phyloP scores from a whole-genome alignment of 2,329 filamentous ascomycete genomes.

The Ceratocystis papillata region DNA sequence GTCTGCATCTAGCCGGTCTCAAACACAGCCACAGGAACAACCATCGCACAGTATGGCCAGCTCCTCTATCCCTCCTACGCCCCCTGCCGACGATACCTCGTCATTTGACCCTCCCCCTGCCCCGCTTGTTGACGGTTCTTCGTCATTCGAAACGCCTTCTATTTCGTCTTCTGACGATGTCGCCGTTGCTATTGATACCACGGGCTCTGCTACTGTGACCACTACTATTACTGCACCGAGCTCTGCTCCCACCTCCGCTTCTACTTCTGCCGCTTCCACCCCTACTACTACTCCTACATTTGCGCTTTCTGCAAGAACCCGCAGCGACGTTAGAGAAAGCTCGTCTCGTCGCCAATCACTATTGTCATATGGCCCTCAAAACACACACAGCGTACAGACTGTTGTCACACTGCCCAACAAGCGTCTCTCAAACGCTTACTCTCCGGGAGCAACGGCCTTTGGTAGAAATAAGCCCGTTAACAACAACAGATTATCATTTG shows the following conservation, averaged over 20 bases:
- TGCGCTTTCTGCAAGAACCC: not conserved
- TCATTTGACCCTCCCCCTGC: constrained; percentile 35
- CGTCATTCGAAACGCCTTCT: constrained; percentile 36
- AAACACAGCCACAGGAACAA: not conserved
- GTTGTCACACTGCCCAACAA: constrained; percentile 33
- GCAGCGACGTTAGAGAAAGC: constrained; percentile 3
- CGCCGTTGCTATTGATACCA: not conserved
- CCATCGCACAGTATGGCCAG: not conserved
- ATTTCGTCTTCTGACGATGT: constrained; percentile 4
- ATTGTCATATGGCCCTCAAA: constrained; percentile 34
- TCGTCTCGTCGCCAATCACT: constrained; percentile 23
- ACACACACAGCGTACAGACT: constrained; percentile 38
- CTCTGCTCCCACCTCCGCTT: constrained; percentile 1
- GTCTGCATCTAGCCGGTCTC: constrained; percentile 12
- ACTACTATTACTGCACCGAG: not conserved
- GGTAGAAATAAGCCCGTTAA: constrained; percentile 27
- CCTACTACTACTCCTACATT: not conserved
- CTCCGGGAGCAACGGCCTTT: constrained; percentile 26
- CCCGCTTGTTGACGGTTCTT: not conserved
- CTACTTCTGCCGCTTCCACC: constrained; percentile 12
- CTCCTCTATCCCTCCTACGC: constrained; percentile 45
- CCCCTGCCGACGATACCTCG: constrained; percentile 46
- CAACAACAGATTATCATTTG: constrained; percentile 33
- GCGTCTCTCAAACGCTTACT: constrained; percentile 40
- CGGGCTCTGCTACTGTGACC: not conserved